phyloP scores from a whole-genome alignment of 306 rosid species.

The Citrullus mucosospermus region DNA sequence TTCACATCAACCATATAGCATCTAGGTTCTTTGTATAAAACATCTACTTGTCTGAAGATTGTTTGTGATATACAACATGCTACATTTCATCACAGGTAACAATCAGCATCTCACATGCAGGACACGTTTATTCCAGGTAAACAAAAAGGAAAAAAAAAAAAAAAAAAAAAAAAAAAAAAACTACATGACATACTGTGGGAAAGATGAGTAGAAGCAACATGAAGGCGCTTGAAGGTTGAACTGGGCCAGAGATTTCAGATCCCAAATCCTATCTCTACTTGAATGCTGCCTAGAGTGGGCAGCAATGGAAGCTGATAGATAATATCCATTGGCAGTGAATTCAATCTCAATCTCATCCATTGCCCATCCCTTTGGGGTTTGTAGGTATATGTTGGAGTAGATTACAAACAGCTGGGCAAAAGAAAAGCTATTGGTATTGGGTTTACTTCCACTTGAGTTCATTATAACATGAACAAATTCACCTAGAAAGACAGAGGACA shows the following conservation, averaged over 20 bases:
- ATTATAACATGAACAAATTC: background rate
- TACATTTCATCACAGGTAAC: background rate
- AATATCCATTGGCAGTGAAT: background rate
- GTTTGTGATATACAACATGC: background rate
- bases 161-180: background rate
- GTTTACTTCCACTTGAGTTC: background rate
- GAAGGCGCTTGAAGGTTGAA: background rate
- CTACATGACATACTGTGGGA: background rate
- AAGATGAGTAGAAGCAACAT: background rate
- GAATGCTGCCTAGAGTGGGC: background rate
- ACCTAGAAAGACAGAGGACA: background rate
- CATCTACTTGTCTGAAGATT: background rate
- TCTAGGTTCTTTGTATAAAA: slow-evolving; percentile 2
- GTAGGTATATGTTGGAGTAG: background rate
- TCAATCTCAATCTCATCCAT: background rate
- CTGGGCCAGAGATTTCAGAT: slow-evolving; percentile 1
- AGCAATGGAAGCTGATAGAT: background rate
- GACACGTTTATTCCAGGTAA: background rate
- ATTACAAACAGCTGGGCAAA: background rate
- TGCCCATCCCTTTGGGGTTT: background rate
- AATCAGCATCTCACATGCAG: slow-evolving; percentile 2
- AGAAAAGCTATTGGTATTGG: background rate
- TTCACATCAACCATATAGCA: background rate
- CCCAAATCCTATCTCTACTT: background rate
- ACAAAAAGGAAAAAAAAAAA: background rate